Percentiles rank a stretch among this genome's conserved stretches.
Evolutionary conservation across 805 yeast genomes (phyloP).

Genomic region (Barnettozyma sp.): DNA sequence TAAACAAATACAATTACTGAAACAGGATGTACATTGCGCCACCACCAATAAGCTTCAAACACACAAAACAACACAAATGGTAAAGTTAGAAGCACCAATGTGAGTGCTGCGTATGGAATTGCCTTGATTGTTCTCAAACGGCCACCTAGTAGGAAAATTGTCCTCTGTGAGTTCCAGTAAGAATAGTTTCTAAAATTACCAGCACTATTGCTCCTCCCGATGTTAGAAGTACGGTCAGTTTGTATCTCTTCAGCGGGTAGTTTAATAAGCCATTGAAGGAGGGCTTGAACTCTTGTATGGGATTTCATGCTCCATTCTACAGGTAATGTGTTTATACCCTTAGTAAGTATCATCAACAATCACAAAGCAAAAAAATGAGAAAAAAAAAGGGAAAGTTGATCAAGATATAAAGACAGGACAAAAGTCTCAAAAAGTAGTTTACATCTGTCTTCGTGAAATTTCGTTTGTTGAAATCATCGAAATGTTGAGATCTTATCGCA

Average conservation of each 20-base stretch:
- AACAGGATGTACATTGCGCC: conserved; percentile 52
- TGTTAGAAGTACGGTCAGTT: too few species aligned
- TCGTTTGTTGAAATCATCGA: conserved; percentile 2
- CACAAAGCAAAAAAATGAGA: background rate
- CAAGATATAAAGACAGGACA: background rate
- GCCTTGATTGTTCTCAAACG: conserved; percentile 40
- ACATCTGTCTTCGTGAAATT: too few species aligned
- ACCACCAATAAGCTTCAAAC: conserved; percentile 47
- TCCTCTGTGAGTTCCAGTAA: conserved; percentile 33
- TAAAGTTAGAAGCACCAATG: conserved; percentile 30
- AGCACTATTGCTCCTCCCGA: too few species aligned
- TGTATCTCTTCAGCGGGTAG: conserved; percentile 12
- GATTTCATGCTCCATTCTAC: too few species aligned
- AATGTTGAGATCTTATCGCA: background rate
- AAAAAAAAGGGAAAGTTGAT: background rate
- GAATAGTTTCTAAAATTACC: conserved; percentile 46
- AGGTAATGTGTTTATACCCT: too few species aligned
- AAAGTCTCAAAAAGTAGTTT: background rate
- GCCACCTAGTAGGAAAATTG: conserved; percentile 60
- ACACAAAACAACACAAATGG: conserved; percentile 51
- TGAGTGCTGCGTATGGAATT: conserved; percentile 33
- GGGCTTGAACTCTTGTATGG: conserved; percentile 4
- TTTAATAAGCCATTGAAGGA: conserved; percentile 22
- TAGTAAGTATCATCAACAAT: too few species aligned
- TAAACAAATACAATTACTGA: conserved; percentile 52